Evolutionary conservation across 352 stramenopile genomes (phyloP), one percentile per base, ranked within the genome.

Genomic region (Phytophthora pistaciae): DNA sequence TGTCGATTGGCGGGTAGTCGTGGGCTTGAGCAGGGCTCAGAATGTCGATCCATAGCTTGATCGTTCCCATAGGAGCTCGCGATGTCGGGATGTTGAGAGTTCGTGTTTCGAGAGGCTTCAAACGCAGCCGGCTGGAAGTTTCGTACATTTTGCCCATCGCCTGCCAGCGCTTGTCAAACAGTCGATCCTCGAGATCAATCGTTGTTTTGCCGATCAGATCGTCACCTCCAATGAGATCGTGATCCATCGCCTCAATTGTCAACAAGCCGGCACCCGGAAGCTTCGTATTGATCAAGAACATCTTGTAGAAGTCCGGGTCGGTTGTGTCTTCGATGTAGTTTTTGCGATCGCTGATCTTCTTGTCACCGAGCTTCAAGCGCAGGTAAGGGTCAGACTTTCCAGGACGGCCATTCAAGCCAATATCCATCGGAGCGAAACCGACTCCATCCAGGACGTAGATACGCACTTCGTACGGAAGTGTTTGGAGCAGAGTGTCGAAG

Each of bases 11-110:
- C 2, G 91, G 80, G 60, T 95, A 96, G 58, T 92, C 89, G 29
- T 91, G 79, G 1, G 92, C 84, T 66, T 98, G 82, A 0, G 69
- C 77, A 3, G 84, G 77, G 18, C 81, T 93, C 31, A 98, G 66
- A 72, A 99, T 98, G 56, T 99, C 95, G 25, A 98, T 68, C 94
- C 94, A 98, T 10, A 97, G 31, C 66, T 92, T 92, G 42, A 97
- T 74, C 23, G 81, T 91, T 7, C 91, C 93, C 85, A 97, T 96
- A 6, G 86, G 83, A n/a, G 85, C 85, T 62, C 81, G 84, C 2
- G 85, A 97, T 23, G 90, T 97, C 3, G 91, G 88, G 46, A 94
- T 96, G 54, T 87, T 94, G 0, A 98, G 75, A 20, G 85, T 90
- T 27, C 95, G 92, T 8, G 80, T 90, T 76, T 96, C 89, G 1